Evolutionary conservation across 257 asterid species (phyloP), one percentile per base, ranked within the genome.

Genomic region (Salvia rosmarinus): DNA sequence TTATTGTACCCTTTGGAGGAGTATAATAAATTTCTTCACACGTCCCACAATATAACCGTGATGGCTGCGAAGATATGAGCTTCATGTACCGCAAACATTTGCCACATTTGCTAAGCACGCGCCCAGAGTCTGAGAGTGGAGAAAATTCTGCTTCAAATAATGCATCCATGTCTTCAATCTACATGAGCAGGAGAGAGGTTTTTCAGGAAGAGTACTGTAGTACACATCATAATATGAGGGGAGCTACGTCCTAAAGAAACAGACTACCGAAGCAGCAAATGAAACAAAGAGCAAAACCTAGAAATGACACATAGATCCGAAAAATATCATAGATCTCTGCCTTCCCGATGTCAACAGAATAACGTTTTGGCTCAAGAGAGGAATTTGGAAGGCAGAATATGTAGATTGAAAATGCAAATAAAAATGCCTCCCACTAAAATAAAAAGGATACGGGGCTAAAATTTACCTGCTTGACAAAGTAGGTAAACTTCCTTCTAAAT

Each of bases 131-230:
- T 1, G 98, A 89, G 46, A 92, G 86, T 52, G 94, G 96, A 67
- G 98, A 92, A 80, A 92, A 92, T 65, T 89, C 96, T 70, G 98
- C 96, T 88, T 92, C 98, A 82, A 92, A 92, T 70, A 92, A 76
- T 34, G 96, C 96, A 74, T 92, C 98, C 98, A 92, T 92, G 81
- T 88, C 83, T 64, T 89, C 96, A 73, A 92, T 89, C 98, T 92
- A 79, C 77, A 85, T 56, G 50, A 73, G 46, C 75, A 74, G 6
- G 71, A 51, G 67, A 49, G 42, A 49, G 59, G 21, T 34, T 34
- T 78, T 67, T 61, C 56, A 73, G 70, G 49, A 71, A 67, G 16
- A 60, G 10, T 44, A 68, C 46, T 28, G 32, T 28, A 28, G 3
- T 4, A 28, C 1, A 28, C 32, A n/a, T n/a, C n/a, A 28, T 28